These are phyloP conservation scores for Iris macrosiphon DNA, from an alignment of 106 monocot species.

Conservation along the genomic window DNA sequence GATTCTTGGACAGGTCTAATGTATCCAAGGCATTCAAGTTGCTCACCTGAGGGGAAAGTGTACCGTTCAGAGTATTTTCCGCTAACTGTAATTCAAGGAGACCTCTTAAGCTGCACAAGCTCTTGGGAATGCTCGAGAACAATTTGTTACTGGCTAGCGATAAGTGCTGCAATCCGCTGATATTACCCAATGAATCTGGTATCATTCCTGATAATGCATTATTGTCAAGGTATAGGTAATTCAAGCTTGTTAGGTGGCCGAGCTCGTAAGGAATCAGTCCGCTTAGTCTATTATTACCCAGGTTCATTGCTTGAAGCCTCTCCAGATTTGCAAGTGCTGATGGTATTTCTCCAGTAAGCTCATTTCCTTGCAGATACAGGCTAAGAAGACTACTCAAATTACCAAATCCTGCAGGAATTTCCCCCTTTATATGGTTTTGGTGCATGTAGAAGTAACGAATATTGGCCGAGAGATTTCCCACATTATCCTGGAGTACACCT, in stretches of 20 bases:
- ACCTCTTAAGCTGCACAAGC: background rate
- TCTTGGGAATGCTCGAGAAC: background rate
- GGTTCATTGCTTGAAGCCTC: background rate
- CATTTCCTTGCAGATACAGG: too few relatives aligned
- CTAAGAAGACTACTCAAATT: too few relatives aligned
- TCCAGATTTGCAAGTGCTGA: too few relatives aligned
- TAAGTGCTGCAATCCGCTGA: background rate
- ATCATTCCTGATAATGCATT: background rate
- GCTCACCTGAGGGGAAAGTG: background rate
- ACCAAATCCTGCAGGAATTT: too few relatives aligned
- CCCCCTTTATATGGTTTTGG: too few relatives aligned
- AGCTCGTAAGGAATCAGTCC: background rate
- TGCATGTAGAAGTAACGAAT: too few relatives aligned
- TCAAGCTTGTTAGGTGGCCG: background rate
- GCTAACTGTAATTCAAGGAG: background rate
- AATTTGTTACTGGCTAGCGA: background rate
- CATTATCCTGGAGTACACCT: too few relatives aligned
- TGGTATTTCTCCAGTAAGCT: too few relatives aligned
- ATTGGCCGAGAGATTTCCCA: too few relatives aligned
- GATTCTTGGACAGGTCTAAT: constrained; percentile 1
- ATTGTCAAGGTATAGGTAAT: background rate
- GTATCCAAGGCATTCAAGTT: background rate
- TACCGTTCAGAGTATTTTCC: background rate
- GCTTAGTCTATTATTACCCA: background rate
- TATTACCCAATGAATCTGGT: background rate